Percentiles rank a stretch among this genome's conserved stretches.
Conservation (phyloP, 225 moss, liverwort and hornwort species). For the Ulota crispa region DNA sequence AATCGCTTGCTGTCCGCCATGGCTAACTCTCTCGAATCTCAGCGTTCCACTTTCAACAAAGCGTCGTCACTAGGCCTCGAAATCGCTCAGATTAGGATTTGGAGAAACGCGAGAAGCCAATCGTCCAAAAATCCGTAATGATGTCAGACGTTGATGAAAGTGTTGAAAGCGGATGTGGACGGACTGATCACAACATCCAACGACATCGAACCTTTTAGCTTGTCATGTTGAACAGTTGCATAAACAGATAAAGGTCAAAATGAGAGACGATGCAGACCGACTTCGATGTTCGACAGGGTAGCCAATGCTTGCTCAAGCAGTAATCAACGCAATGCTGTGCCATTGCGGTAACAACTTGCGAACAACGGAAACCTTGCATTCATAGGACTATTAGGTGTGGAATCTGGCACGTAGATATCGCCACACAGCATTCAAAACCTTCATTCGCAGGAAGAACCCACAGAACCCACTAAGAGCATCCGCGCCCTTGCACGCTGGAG, state of each 20-base stretch:
- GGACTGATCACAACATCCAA: neutral
- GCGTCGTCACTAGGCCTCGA: too few relatives aligned
- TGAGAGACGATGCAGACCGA: neutral
- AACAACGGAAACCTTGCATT: too few relatives aligned
- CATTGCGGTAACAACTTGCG: too few relatives aligned
- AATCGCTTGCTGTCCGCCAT: slow-evolving; percentile 38
- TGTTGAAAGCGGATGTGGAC: neutral
- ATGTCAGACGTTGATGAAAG: neutral
- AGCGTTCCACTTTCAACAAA: neutral
- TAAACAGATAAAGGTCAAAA: neutral
- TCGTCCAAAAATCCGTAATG: neutral
- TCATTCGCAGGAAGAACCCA: too few relatives aligned
- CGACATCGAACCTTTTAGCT: neutral
- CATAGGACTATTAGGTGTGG: neutral
- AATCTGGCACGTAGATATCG: too few relatives aligned
- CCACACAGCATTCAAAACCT: too few relatives aligned
- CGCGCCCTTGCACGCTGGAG: too few relatives aligned
- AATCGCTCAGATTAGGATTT: neutral
- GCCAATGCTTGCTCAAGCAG: neutral
- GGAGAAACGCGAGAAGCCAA: neutral
- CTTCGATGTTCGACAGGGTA: neutral
- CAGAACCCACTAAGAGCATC: too few relatives aligned
- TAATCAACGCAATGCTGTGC: neutral
- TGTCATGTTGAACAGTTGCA: neutral
- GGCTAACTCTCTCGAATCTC: neutral